Conservation (phyloP, 371 early-diverging fungal genomes). For the Apophysomyces sp. region DNA sequence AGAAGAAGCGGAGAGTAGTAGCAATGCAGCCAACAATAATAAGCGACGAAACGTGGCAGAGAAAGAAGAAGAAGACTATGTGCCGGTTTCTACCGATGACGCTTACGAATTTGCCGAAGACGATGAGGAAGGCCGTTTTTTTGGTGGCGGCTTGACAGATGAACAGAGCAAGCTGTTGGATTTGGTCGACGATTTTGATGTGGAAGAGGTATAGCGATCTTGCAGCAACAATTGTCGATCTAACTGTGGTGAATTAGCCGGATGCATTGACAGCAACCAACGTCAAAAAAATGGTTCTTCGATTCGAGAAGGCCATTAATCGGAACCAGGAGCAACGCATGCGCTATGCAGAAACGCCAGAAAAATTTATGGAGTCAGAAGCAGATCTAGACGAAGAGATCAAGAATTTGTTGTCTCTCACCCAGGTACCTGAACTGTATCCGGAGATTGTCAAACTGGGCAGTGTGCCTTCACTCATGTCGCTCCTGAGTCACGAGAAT, state of each 20-base stretch:
- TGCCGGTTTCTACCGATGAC: constrained; percentile 16
- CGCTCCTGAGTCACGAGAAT: constrained; percentile 89
- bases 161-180: constrained; percentile 78
- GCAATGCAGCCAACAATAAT: constrained; percentile 4
- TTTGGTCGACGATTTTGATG: constrained; percentile 84
- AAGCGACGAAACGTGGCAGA: constrained; percentile 34
- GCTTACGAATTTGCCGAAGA: constrained; percentile 36
- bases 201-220: constrained; percentile 52
- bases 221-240: not conserved
- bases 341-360: constrained; percentile 76
- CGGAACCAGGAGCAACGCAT: constrained; percentile 88
- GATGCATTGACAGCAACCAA: constrained; percentile 61
- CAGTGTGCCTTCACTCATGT: constrained; percentile 64
- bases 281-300: constrained; percentile 76
- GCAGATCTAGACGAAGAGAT: constrained; percentile 91
- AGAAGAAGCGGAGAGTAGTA: constrained; percentile 14
- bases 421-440: constrained; percentile 81
- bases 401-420: constrained; percentile 69
- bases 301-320: constrained; percentile 83
- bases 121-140: constrained; percentile 78
- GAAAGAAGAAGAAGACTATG: constrained; percentile 22
- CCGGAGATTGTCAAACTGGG: constrained; percentile 69
- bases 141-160: constrained; percentile 81
- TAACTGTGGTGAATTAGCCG: constrained; percentile 16
- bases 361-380: constrained; percentile 93